phyloP scores from a whole-genome alignment of 805 yeast genomes.

The Yarrowia yakushimensis region DNA sequence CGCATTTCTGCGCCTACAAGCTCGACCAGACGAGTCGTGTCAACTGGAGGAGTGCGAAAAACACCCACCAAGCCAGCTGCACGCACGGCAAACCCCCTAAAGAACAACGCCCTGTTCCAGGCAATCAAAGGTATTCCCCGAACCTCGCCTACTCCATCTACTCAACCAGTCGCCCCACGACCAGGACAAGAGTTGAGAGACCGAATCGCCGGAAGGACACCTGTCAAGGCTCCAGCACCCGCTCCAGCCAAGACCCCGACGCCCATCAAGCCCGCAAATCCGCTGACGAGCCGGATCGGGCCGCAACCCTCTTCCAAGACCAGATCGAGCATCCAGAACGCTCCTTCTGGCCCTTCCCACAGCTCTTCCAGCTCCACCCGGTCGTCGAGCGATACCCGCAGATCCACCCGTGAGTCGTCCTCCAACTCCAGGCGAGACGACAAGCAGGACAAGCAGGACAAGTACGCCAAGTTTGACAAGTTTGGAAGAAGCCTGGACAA shows the following conservation, averaged over 20 bases:
- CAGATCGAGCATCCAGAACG: not conserved
- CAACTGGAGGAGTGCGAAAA: not conserved
- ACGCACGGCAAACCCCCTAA: not conserved
- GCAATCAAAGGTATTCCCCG: conserved; percentile 3
- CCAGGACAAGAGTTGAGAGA: conserved; percentile 5
- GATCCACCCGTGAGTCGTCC: not conserved
- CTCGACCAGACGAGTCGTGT: not conserved
- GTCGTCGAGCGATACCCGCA: not conserved
- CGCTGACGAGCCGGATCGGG: not conserved
- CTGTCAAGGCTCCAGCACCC: not conserved
- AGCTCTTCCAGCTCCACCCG: not conserved
- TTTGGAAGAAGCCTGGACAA: not conserved
- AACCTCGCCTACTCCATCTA: not conserved
- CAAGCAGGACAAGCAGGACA: not conserved
- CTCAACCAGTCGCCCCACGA: not conserved
- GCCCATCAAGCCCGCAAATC: not conserved
- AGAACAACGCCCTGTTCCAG: conserved; percentile 7
- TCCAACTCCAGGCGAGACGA: not conserved
- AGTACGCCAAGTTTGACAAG: not conserved
- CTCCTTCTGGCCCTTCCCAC: not conserved
- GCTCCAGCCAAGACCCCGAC: not conserved
- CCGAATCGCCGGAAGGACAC: not conserved
- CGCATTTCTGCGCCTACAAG: not conserved
- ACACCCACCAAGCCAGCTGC: not conserved
- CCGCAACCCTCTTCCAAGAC: not conserved